Evolutionary conservation across 345 rosid species (phyloP).

Genomic region (Eucalyptus polyanthemos): DNA sequence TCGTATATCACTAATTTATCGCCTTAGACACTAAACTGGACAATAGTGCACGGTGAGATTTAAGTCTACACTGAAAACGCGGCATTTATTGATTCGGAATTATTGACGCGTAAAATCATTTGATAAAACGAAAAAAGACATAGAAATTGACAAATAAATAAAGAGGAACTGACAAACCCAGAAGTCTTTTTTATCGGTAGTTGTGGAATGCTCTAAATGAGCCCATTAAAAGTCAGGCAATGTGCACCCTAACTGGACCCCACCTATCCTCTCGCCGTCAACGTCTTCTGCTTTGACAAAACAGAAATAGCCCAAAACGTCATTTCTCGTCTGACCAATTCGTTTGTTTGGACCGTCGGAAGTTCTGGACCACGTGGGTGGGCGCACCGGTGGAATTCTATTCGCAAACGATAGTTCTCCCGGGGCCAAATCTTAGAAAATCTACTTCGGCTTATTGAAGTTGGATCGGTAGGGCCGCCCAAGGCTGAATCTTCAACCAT

Average conservation of each 20-base stretch:
- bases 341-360: neutral
- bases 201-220: neutral
- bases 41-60: neutral
- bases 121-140: neutral
- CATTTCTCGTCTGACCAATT: neutral
- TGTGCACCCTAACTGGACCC: neutral
- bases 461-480: neutral
- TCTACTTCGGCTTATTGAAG: neutral
- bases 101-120: neutral
- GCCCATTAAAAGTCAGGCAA: neutral
- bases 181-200: neutral
- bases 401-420: neutral
- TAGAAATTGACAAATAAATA: neutral
- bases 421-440: neutral
- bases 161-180: neutral
- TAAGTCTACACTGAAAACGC: neutral
- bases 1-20: neutral
- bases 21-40: neutral
- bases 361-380: neutral
- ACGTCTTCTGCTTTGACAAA: neutral
- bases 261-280: neutral
- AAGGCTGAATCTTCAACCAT: neutral
- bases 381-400: neutral
- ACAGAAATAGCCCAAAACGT: neutral
- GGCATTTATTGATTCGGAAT: neutral